Evolutionary conservation across 1,284 basidiomycete genomes (phyloP), one percentile per base, ranked within the genome.

Genomic region (Dichomitus squalens): DNA sequence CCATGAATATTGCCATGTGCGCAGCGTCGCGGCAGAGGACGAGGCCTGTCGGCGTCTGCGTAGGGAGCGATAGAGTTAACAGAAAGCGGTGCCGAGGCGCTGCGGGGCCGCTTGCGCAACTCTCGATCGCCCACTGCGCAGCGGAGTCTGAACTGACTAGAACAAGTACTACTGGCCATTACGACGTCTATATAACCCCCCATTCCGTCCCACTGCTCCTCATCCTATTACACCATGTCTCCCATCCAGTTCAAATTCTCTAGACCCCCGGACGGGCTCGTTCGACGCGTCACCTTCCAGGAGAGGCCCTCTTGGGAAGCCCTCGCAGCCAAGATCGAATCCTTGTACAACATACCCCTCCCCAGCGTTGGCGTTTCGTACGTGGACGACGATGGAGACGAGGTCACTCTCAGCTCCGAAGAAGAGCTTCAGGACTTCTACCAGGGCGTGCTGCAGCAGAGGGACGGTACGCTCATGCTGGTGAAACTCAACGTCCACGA

Each of bases 341-440:
- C 68, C 25, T 72, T 90, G 23, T 91, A 82, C 71, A 68, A 70
- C 51, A 85, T 92, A 41, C 80, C 86, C 9, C 57, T 72, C 51
- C 77, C 80, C 56, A 78, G 78, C 49, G 74, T 90, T 52, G 87
- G 79, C 2, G 85, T 88, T 35, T 84, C 85, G 31, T 92, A 92
- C 69, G 58, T 85, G 48, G 89, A 92, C 70, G 68, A 68, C 34
- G 88, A 91, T 64, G 79, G 81, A 34, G 89, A 92, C 66, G 82
- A 87, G 60, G 82, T 92, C 57, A 91, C 88, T 11, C 76, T 90
- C 58, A 88, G 81, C 71, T 83, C 88, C 4, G 78, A 90, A 55
- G 84, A 85, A 35, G 87, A 90, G 70, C 77, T 89, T 9, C 76
- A 78, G 53, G 86, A 85, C 64, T 90, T 77, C 72, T 88, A 84